phyloP scores from a whole-genome alignment of 345 rosid species.

The Bruguiera parviflora region DNA sequence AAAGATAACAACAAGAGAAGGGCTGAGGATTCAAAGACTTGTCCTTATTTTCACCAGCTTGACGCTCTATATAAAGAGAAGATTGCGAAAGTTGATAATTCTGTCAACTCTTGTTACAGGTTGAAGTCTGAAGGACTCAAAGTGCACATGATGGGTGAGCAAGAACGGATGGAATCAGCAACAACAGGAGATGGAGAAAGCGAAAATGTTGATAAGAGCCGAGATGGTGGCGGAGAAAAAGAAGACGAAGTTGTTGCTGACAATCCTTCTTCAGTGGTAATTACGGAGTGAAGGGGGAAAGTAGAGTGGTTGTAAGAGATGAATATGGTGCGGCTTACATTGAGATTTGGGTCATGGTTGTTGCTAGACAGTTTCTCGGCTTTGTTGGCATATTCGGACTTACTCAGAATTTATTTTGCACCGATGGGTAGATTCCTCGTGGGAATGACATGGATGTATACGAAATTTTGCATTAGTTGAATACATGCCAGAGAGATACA shows the following conservation, averaged over 20 bases:
- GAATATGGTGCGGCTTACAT: slow-evolving; percentile 11
- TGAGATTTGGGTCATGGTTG: slow-evolving; percentile 14
- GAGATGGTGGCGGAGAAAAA: slow-evolving; percentile 21
- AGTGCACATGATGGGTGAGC: slow-evolving; percentile 47
- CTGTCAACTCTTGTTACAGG: slow-evolving; percentile 25
- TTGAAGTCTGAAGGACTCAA: slow-evolving; percentile 48
- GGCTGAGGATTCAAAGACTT: slow-evolving; percentile 27
- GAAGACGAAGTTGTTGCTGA: slow-evolving; percentile 33
- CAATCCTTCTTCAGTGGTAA: slow-evolving; percentile 32
- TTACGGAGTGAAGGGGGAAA: slow-evolving; percentile 27
- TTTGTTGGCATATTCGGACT: slow-evolving; percentile 9
- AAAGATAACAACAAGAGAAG: slow-evolving; percentile 33
- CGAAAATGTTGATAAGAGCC: slow-evolving; percentile 28
- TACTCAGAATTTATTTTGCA: slow-evolving; percentile 7
- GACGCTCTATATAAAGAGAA: slow-evolving; percentile 65
- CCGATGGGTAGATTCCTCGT: slow-evolving; percentile 8
- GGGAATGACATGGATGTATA: slow-evolving; percentile 11
- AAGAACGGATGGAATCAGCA: slow-evolving; percentile 28
- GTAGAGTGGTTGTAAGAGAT: slow-evolving; percentile 5
- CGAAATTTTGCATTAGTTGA: slow-evolving; percentile 30
- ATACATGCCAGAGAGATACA: slow-evolving; percentile 10
- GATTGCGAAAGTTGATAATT: slow-evolving; percentile 29
- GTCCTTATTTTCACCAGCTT: slow-evolving; percentile 39
- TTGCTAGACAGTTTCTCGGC: slow-evolving; percentile 8
- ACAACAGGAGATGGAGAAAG: slow-evolving; percentile 36